A percentile compares a stretch with the other conserved stretches of the same genome.
These are phyloP conservation scores for Bryoerythrophyllum caledonicum DNA, from an alignment of 225 moss, liverwort and hornwort species.

Conservation along the genomic window DNA sequence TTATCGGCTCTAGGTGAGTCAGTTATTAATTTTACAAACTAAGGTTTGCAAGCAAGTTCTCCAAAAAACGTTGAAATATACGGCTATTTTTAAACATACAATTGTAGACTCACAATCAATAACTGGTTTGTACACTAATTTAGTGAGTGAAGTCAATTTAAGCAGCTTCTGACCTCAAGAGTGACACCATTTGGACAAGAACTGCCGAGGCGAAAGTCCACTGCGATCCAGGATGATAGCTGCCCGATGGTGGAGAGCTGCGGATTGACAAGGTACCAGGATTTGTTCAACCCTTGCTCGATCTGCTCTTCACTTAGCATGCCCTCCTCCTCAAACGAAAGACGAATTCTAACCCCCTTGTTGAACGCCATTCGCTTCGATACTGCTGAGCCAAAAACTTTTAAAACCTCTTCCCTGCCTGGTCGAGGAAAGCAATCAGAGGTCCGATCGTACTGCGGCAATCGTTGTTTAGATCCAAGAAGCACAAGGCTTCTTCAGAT, in stretches of 20 bases:
- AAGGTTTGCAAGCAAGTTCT: neutral
- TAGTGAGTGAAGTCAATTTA: neutral
- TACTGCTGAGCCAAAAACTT: neutral
- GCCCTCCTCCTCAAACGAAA: conserved; percentile 36
- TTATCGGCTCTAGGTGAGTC: neutral
- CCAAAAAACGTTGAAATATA: neutral
- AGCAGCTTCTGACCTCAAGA: conserved; percentile 36
- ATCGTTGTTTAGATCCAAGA: conserved; percentile 1
- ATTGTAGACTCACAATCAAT: neutral
- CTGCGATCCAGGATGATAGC: conserved; percentile 30
- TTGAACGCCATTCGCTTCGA: conserved; percentile 18
- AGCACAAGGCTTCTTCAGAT: neutral
- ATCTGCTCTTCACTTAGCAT: conserved; percentile 34
- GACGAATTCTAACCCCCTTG: conserved; percentile 35
- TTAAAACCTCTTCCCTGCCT: neutral
- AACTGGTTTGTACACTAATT: neutral
- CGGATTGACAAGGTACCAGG: conserved; percentile 42
- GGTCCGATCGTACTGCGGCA: neutral
- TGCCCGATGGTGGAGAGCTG: conserved; percentile 32
- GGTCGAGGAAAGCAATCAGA: neutral
- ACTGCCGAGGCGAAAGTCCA: conserved; percentile 35
- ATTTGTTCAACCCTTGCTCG: conserved; percentile 34
- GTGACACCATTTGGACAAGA: conserved; percentile 37
- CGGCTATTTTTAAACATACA: neutral
- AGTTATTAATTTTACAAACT: neutral